A percentile compares a stretch with the other conserved stretches of the same genome.
Conservation (phyloP, 441 rosid genomes). For the Monsonia emarginata region DNA sequence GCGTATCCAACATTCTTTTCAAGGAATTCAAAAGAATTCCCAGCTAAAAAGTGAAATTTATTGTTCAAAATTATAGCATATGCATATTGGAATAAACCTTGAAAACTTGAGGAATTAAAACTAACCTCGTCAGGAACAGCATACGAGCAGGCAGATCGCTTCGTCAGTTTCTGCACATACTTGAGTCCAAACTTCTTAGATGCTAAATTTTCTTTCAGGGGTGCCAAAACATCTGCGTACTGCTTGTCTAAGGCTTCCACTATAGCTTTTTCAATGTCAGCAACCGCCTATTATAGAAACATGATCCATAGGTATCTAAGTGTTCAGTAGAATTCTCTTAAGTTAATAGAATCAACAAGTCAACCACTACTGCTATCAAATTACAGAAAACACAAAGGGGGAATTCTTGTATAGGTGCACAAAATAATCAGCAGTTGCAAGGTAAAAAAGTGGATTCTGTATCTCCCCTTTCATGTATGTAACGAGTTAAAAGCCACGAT, state of each 20-base stretch:
- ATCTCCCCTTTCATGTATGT: not conserved
- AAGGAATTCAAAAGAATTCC: conserved; percentile 77
- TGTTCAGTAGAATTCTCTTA: not conserved
- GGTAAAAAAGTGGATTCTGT: not conserved
- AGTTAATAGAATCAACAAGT: not conserved
- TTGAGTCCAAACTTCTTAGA: conserved; percentile 88
- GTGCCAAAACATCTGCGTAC: conserved; percentile 78
- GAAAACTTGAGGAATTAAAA: conserved; percentile 7
- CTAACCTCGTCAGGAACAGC: conserved; percentile 81
- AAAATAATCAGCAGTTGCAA: not conserved
- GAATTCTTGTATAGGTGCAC: not conserved
- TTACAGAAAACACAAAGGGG: not conserved
- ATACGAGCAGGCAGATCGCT: conserved; percentile 67
- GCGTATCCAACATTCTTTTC: conserved; percentile 64
- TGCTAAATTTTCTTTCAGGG: conserved; percentile 77
- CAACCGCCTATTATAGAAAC: conserved; percentile 53
- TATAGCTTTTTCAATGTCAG: conserved; percentile 84
- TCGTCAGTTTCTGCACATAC: conserved; percentile 80
- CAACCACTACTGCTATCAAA: not conserved
- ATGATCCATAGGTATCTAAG: conserved; percentile 11
- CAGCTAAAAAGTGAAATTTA: conserved; percentile 35
- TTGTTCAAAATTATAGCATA: conserved; percentile 20
- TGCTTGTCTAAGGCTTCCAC: conserved; percentile 94
- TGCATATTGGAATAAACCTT: not conserved
- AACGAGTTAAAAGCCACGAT: not conserved